Percentiles rank a stretch among this genome's conserved stretches.
phyloP scores from a whole-genome alignment of 768 basidiomycete species.

The Dacryopinax spathularia region DNA sequence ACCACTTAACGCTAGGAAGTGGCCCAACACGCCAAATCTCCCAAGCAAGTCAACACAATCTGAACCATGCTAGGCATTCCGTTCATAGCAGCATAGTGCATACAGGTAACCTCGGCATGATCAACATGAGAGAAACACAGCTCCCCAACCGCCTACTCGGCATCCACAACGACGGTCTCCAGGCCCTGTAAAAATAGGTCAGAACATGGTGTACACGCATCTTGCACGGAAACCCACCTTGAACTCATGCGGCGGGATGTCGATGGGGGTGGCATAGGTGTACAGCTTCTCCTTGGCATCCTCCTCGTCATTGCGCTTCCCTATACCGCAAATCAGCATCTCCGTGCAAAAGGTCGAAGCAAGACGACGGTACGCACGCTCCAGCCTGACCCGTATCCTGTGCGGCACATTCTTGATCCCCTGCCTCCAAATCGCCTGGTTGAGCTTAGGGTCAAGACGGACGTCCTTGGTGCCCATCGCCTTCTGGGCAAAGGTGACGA shows the following conservation, averaged over 20 bases:
- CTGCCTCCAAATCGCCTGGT: slow-evolving; percentile 77
- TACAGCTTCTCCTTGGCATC: slow-evolving; percentile 95
- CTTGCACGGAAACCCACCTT: slow-evolving; percentile 49
- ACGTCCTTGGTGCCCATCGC: slow-evolving; percentile 94
- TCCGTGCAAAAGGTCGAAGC: background rate
- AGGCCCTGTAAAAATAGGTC: slow-evolving; percentile 44
- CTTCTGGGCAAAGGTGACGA: slow-evolving; percentile 81
- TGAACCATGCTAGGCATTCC: slow-evolving; percentile 5
- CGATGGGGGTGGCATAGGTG: slow-evolving; percentile 57
- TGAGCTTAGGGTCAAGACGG: slow-evolving; percentile 86
- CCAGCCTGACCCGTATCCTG: slow-evolving; percentile 81
- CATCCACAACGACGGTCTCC: slow-evolving; percentile 68
- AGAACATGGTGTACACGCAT: slow-evolving; percentile 9
- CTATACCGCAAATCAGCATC: slow-evolving; percentile 25
- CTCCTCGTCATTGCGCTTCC: slow-evolving; percentile 98
- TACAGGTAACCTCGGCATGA: slow-evolving; percentile 1
- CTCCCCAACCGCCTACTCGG: slow-evolving; percentile 38
- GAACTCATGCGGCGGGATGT: slow-evolving; percentile 65
- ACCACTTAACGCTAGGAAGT: too few species aligned
- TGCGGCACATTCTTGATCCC: slow-evolving; percentile 92
- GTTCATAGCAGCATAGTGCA: background rate
- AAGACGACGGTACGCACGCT: slow-evolving; percentile 54
- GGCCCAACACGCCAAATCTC: background rate
- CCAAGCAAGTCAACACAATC: background rate
- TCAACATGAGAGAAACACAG: background rate